Base-by-base conservation (phyloP, 169 alveolate genomes). In the Cryptosporidium xiaoi region DNA sequence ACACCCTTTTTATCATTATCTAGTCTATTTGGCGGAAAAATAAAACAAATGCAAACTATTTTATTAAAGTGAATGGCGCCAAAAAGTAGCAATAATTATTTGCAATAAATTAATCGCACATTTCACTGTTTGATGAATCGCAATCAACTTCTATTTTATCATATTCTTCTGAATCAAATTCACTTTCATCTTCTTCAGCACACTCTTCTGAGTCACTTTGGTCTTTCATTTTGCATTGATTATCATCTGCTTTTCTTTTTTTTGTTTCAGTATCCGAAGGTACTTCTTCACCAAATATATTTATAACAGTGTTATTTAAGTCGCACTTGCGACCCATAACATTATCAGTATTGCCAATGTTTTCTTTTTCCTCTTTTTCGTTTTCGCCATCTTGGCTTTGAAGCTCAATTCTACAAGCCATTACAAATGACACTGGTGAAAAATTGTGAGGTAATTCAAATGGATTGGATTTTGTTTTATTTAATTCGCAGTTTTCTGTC, bases 391-490 rank as follows among this genome's bases (percentile, higher is more conserved):
- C 16, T n/a, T 51, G 83, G 8, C 64, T 71, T 48, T 77, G 77
- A 40, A 77, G 71, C 27, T 77, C 87, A 50, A 77, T 50, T 60
- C 71, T 77, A 44, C 87, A 77, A 3, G 77, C 87, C 87, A 77
- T 77, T 46, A 77, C 87, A 62, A 77, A 77, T 27, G 87, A 77
- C 40, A 77, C 87, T 10, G 87, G 87, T 24, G 34, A 71, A 48
- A 77, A 77, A 44, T 62, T 50, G 15, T 31, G 58, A 44, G 87
- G 87, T 18, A 77, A 34, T 40, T 77, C 87, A 24, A 77, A 36
- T 20, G 87, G 87, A 44, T 77, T 53, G 48, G 48, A 40, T 1
- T 40, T 40, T n/a, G 27, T 46, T 20, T 60, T 12, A 12, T n/a
- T 34, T 20, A 5, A 10, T 7, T 60, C 71, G 2, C 6, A 13